phyloP scores from a whole-genome alignment of 108 stramenopile genomes.

The Fragilariopsis cylindrus region DNA sequence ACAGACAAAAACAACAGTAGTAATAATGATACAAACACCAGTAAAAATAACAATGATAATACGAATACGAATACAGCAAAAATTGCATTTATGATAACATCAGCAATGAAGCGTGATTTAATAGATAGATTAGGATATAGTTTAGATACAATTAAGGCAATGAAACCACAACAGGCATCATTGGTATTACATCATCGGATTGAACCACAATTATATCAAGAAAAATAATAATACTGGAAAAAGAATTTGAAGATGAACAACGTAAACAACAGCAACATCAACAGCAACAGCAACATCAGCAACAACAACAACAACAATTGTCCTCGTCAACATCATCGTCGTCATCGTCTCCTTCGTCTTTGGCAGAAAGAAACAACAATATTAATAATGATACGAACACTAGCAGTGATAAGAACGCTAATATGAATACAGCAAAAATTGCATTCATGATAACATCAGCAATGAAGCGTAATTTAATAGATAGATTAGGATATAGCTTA shows the following conservation, averaged over 20 bases:
- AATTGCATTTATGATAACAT: constrained; percentile 67
- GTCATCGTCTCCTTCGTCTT: not conserved
- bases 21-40: not conserved
- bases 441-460: constrained; percentile 61
- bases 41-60: not conserved
- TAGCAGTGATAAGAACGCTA: not conserved
- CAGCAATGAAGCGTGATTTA: constrained; percentile 44
- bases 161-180: constrained; percentile 51
- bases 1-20: not conserved
- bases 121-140: constrained; percentile 40
- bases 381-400: not conserved
- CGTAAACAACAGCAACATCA: constrained; percentile 2
- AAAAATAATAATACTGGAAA: constrained; percentile 17
- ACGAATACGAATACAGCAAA: constrained; percentile 16
- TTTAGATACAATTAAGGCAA: constrained; percentile 29
- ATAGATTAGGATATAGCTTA: constrained; percentile 40
- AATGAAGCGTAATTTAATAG: constrained; percentile 39
- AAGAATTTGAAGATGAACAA: constrained; percentile 29
- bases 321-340: not conserved
- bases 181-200: constrained; percentile 42
- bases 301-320: not conserved
- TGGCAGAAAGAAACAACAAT: not conserved
- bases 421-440: not conserved
- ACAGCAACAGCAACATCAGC: not conserved
- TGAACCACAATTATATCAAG: constrained; percentile 18